phyloP scores from a whole-genome alignment of 1,284 basidiomycete genomes.

The Boletus hoseneyae region DNA sequence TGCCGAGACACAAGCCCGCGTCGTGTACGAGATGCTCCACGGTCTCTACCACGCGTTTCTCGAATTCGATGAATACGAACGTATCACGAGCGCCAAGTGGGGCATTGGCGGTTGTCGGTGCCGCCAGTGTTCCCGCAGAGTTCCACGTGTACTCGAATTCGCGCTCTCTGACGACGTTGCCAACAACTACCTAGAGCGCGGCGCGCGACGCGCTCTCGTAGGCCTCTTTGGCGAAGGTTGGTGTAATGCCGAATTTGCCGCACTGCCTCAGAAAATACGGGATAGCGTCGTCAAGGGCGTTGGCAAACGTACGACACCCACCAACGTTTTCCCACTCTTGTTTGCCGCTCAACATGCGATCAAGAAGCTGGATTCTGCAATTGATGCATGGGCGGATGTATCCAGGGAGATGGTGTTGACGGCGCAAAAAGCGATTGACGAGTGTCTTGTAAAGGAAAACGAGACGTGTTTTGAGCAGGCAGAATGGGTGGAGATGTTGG shows the following conservation, averaged over 20 bases:
- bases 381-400: slow-evolving; percentile 67
- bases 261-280: slow-evolving; percentile 62
- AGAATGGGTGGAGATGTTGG: slow-evolving; percentile 73
- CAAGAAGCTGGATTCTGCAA: slow-evolving; percentile 48
- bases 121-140: slow-evolving; percentile 73
- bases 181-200: slow-evolving; percentile 66
- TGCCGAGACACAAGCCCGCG: slow-evolving; percentile 76
- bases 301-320: slow-evolving; percentile 58
- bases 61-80: slow-evolving; percentile 71
- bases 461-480: slow-evolving; percentile 61
- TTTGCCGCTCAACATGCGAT: slow-evolving; percentile 65
- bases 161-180: slow-evolving; percentile 71
- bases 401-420: slow-evolving; percentile 61
- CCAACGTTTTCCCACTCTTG: slow-evolving; percentile 64
- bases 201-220: slow-evolving; percentile 71
- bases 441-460: slow-evolving; percentile 55
- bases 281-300: slow-evolving; percentile 70
- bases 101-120: slow-evolving; percentile 78
- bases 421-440: slow-evolving; percentile 59
- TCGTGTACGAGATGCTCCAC: slow-evolving; percentile 85
- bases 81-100: slow-evolving; percentile 68
- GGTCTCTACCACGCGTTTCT: slow-evolving; percentile 82
- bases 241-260: slow-evolving; percentile 77
- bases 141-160: slow-evolving; percentile 80
- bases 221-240: slow-evolving; percentile 83